Base-by-base conservation (phyloP, 345 rosid species). In the Aethionema arabicum region DNA sequence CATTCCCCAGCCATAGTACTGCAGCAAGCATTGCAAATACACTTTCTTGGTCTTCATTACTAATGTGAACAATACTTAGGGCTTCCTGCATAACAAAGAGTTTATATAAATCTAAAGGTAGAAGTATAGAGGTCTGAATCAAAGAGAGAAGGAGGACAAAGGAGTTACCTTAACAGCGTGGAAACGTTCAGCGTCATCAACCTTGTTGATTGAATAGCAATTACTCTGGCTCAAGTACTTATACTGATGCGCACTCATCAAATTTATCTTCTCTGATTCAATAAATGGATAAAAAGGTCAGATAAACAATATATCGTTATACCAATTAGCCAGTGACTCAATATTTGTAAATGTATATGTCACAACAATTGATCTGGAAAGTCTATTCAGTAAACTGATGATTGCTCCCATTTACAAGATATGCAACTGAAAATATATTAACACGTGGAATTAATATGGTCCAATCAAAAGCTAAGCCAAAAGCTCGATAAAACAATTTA, bases 21-120 rank as follows among this genome's bases (percentile, higher is more conserved):
- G 97, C 95, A 71, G 96, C 84, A 69, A 93, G 90, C 95, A 90
- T 85, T 58, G 96, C 85, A 67, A 87, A 93, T n/a, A 86, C 92
- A 68, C 80, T 85, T 60, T 93, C 97, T 68, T 93, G 99, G 75
- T 93, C 88, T 73, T 87, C 96, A 78, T 84, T 82, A 85, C 83
- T 84, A 54, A 90, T 79, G 65, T 93, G 99, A 52, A 93, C 97
- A 77, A 82, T 67, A 75, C 90, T 88, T 63, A 93, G 53, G 70
- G 96, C 99, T 76, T 93, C 99, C 99, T 93, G 78, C 54, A n/a
- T n/a, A 65, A 75, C 53, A 64, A 59, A 49, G 66, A 56, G 11
- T 42, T 65, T 46, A n/a, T 46, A n/a, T 42, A 32, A 42, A 21
- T 52, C 41, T 6, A 56, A 56, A 10, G 11, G 3, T 56, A 7